A percentile compares a stretch with the other conserved stretches of the same genome.
phyloP scores from a whole-genome alignment of 495 filamentous ascomycete species.

The Aspergillus campestris region DNA sequence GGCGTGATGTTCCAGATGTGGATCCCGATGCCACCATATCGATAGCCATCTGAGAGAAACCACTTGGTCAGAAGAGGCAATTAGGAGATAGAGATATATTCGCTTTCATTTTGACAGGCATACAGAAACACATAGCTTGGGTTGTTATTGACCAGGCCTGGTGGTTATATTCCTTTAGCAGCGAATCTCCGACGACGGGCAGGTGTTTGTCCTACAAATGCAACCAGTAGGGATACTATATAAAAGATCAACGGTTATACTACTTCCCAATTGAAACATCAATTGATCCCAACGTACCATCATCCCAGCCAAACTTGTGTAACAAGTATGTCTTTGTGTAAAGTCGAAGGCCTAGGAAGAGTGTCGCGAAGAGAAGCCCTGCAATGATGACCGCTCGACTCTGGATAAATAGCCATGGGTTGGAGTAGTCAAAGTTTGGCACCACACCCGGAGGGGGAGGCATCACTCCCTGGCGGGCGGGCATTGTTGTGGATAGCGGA shows the following conservation, averaged over 20 bases:
- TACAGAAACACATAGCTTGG: not conserved
- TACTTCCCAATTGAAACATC: not conserved
- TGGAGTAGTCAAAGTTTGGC: slow-evolving; percentile 1
- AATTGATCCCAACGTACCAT: not conserved
- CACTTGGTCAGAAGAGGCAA: not conserved
- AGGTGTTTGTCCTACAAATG: not conserved
- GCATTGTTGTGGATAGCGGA: too few relatives aligned
- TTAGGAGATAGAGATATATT: not conserved
- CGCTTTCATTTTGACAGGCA: not conserved
- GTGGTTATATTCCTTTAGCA: not conserved
- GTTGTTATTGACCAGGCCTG: not conserved
- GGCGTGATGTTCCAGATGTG: slow-evolving; percentile 10
- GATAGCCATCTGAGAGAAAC: slow-evolving; percentile 2
- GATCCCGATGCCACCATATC: slow-evolving; percentile 8
- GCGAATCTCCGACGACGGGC: too few relatives aligned
- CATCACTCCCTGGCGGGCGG: not conserved
- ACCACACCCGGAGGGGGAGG: not conserved
- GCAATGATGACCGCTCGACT: not conserved
- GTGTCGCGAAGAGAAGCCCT: not conserved
- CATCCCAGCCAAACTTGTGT: slow-evolving; percentile 2
- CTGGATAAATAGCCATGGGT: not conserved
- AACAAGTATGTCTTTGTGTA: slow-evolving; percentile 2
- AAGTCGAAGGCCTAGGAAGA: not conserved
- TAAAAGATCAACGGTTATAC: too few relatives aligned
- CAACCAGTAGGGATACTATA: not conserved